Conservation (phyloP, 345 rosid species). For the Eucalyptus virginea region DNA sequence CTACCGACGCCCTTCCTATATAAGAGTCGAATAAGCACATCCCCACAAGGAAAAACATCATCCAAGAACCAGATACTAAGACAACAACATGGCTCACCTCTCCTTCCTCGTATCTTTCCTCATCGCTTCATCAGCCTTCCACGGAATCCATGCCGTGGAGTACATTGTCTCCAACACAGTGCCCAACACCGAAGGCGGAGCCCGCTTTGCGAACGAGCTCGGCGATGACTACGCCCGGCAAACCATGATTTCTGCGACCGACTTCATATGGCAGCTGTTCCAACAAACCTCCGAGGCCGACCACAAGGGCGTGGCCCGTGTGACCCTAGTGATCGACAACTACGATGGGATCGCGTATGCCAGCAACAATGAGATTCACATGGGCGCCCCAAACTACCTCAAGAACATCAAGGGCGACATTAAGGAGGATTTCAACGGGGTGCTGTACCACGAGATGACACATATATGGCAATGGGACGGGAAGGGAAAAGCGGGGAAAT, state of each 20-base stretch:
- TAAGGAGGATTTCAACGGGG: background rate
- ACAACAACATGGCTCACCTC: background rate
- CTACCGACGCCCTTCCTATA: background rate
- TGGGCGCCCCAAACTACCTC: background rate
- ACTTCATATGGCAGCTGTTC: background rate
- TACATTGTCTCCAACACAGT: background rate
- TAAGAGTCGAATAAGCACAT: background rate
- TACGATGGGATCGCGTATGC: background rate
- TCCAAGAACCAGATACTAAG: background rate
- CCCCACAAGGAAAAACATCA: background rate
- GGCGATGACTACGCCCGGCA: background rate
- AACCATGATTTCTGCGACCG: background rate
- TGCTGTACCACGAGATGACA: background rate
- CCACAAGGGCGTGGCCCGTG: background rate
- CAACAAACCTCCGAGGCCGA: background rate
- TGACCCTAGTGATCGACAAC: background rate
- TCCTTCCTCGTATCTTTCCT: background rate
- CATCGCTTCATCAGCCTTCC: background rate
- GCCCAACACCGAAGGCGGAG: background rate
- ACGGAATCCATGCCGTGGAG: slow-evolving; percentile 15
- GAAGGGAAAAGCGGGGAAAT: background rate
- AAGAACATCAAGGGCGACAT: background rate
- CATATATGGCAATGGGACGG: background rate
- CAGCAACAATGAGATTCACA: slow-evolving; percentile 3
- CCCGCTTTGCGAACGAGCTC: background rate